These are phyloP conservation scores for Pelargonium cotyledonis DNA, from an alignment of 441 rosid species.

Conservation along the genomic window DNA sequence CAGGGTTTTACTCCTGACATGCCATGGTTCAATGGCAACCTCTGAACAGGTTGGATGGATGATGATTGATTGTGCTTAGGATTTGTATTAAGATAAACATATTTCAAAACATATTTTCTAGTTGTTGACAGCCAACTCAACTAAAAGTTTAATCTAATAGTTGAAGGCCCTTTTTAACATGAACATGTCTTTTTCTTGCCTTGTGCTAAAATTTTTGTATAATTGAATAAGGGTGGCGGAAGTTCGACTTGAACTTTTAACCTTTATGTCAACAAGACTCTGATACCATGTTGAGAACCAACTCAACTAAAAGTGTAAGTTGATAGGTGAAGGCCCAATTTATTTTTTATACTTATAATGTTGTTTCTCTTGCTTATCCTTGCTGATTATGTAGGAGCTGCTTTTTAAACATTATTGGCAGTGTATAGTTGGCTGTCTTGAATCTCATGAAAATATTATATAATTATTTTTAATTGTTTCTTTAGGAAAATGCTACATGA, in stretches of 20 bases:
- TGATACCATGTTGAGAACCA: too few relatives aligned
- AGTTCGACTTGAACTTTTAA: too few relatives aligned
- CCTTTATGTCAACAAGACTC: too few relatives aligned
- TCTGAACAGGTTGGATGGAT: conserved; percentile 68
- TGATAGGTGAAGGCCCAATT: too few relatives aligned
- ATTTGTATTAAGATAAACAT: not conserved
- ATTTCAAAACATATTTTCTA: not conserved
- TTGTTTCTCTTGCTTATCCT: not conserved
- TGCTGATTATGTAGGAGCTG: not conserved
- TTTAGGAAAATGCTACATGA: not conserved
- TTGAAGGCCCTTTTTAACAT: too few relatives aligned
- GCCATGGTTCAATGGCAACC: conserved; percentile 99
- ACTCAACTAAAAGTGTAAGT: not conserved
- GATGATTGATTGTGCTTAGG: conserved; percentile 10
- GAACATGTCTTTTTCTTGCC: too few relatives aligned
- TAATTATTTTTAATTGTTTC: not conserved
- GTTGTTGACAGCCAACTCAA: too few relatives aligned
- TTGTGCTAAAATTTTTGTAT: too few relatives aligned
- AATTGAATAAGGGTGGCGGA: too few relatives aligned
- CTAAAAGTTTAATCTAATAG: too few relatives aligned
- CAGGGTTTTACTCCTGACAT: conserved; percentile 77
- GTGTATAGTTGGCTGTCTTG: not conserved
- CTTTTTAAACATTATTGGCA: not conserved
- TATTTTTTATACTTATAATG: not conserved
- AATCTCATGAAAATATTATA: not conserved